phyloP scores from a whole-genome alignment of 371 early-diverging fungal species.

The Apophysomyces trapeziformis region DNA sequence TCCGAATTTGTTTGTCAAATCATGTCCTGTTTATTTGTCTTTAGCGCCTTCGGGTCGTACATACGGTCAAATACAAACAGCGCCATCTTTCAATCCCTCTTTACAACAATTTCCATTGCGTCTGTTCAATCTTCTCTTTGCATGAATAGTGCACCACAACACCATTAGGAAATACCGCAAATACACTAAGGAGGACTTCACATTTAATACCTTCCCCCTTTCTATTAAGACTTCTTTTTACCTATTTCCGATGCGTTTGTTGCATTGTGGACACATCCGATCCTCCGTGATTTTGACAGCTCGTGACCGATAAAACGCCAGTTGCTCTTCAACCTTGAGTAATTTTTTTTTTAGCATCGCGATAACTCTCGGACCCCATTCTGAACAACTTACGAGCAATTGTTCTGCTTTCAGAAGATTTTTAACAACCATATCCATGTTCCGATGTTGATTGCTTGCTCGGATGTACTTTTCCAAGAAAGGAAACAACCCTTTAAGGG shows the following conservation, averaged over 20 bases:
- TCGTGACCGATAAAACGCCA: constrained; percentile 65
- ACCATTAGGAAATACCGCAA: constrained; percentile 78
- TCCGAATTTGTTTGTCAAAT: background rate
- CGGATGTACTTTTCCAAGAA: constrained; percentile 76
- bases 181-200: constrained; percentile 50
- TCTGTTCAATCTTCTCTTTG: constrained; percentile 65
- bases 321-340: constrained; percentile 68
- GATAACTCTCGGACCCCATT: background rate
- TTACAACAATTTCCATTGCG: constrained; percentile 49
- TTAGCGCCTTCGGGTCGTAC: background rate
- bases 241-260: constrained; percentile 82
- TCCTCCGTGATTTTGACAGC: constrained; percentile 79
- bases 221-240: constrained; percentile 20
- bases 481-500: constrained; percentile 58
- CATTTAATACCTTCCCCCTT: background rate
- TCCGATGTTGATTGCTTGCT: constrained; percentile 64
- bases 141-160: constrained; percentile 82
- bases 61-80: background rate
- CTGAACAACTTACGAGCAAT: constrained; percentile 54
- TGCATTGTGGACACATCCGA: constrained; percentile 81
- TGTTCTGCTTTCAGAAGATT: constrained; percentile 73
- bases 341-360: background rate
- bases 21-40: background rate
- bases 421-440: constrained; percentile 71
- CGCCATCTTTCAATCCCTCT: background rate